Base-by-base conservation (phyloP, 805 yeast genomes). In the Candida quercuum region DNA sequence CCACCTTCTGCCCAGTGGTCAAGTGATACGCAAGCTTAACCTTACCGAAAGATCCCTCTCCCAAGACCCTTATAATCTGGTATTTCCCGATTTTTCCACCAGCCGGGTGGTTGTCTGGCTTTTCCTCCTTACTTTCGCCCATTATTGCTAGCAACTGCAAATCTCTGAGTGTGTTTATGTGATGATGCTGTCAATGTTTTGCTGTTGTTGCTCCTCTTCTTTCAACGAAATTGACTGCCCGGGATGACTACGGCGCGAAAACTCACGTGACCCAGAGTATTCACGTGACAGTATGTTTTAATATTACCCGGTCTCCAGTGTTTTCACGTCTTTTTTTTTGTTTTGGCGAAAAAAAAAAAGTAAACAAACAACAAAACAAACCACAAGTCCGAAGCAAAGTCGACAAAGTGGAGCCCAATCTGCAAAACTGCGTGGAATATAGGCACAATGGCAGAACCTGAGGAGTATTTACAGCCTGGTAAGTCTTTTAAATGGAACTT, bases 11-110 rank as follows among this genome's bases (percentile, higher is more conserved):
- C 28, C 95, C 94, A 3, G 97, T 89, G 12, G 86, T 83, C 47
- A 86, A 69, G 61, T 91, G 96, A 57, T 81, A 84, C 15, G 95
- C 95, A 51, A 89, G 69, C 58, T 89, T 89, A 46, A 89, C 98
- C 57, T 91, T 91, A 52, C 98, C 98, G 57, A 89, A 89, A 0
- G 96, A 88, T 18, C 98, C 98, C 57, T 89, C 97, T 26, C 98
- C 98, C 17, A 89, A 67, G 4, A 96, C 88, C 59, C 88, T 86
- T 49, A 89, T 85, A 37, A 89, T 82, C 59, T 89, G 96, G 64
- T 91, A 89, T 48, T 91, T 83, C 15, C 98, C 99, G 35, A 93
- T 86, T 40, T 89, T 53, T 14, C 66, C 61, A 8, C 66, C 68
- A 23, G 56, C 48, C 10, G 49, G 51, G 28, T 52, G 50, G 35